Evolutionary conservation across 2,329 filamentous ascomycete species (phyloP), one percentile per base, ranked within the genome.

Genomic region (Endoconidiophora laricicola): DNA sequence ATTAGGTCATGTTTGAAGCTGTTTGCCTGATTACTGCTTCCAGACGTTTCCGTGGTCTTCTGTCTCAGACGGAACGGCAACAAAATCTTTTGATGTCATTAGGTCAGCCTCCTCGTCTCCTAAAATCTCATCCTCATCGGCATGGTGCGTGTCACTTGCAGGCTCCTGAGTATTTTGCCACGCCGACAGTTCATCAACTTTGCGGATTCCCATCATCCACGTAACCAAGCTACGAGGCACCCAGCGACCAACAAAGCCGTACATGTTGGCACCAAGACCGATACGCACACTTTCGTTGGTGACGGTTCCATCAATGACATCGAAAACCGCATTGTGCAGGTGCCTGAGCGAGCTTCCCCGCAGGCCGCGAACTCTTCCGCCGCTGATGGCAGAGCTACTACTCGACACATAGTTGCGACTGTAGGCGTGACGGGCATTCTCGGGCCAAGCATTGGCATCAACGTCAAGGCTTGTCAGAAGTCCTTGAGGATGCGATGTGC

Each of bases 201-300:
- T 69, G 54, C 79, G 71, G 52, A 88, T 75, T 9, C 87, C 87
- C 76, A 96, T 82, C 83, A 96, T 94, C 83, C 86, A 91, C 1
- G 79, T 80, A n/a, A 96, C 82, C 14, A 95, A 62, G 2, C 79
- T 73, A 18, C 76, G 72, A 1, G 91, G 90, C 22, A 83, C 73
- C 76, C 82, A 90, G 38, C 76, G 74, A 4, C 88, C 91, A 6
- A 96, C 82, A 26, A 95, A 72, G 38, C 85, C 83, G 63, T 96
- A 96, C 0, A 87, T 71, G 50, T 82, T 72, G 46, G 86, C 86
- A 5, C 91, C 91, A 47, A 87, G 77, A 1, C 91, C 91, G 14
- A 95, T 82, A 52, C 85, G 80, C 56, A 90, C 76, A 1, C 83
- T 75, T 36, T 75, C 69, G 44, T 69, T 70, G 23, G 72, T 74